Evolutionary conservation across 768 basidiomycete genomes (phyloP).

Genomic region (Tephrocybe sp.): DNA sequence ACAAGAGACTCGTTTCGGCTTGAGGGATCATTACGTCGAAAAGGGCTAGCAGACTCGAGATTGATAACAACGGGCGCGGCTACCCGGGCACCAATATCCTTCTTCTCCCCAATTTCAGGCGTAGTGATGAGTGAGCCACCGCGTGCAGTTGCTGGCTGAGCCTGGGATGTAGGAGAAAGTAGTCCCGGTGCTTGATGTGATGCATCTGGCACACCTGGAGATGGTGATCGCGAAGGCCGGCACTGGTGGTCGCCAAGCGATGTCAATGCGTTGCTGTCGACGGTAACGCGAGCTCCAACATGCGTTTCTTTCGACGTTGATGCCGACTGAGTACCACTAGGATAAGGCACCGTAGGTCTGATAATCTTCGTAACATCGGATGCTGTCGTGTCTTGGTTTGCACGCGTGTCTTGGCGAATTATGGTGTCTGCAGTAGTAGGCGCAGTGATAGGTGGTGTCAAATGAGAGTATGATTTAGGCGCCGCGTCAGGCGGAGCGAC

Average conservation of each 20-base stretch:
- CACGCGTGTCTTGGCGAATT: conserved; percentile 7
- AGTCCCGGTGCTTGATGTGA: conserved; percentile 31
- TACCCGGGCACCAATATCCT: conserved; percentile 59
- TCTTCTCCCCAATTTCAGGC: conserved; percentile 62
- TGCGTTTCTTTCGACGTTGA: conserved; percentile 10
- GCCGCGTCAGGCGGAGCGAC: conserved; percentile 75
- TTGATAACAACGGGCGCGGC: conserved; percentile 62
- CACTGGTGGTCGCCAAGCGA: conserved; percentile 32
- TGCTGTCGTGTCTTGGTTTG: conserved; percentile 43
- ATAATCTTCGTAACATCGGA: conserved; percentile 41
- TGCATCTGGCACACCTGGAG: conserved; percentile 20
- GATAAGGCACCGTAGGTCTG: conserved; percentile 34
- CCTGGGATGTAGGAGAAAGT: conserved; percentile 21
- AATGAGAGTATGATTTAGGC: conserved; percentile 48
- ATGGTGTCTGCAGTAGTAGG: conserved; percentile 32
- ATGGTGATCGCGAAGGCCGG: conserved; percentile 33
- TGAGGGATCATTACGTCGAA: conserved; percentile 13
- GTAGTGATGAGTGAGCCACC: conserved; percentile 42
- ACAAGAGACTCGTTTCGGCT: conserved; percentile 23
- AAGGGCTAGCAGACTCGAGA: conserved; percentile 29
- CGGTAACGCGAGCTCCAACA: conserved; percentile 22
- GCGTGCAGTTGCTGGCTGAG: conserved; percentile 12
- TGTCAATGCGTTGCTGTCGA: conserved; percentile 26
- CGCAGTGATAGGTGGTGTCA: conserved; percentile 52
- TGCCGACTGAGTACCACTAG: too few relatives aligned